phyloP scores from a whole-genome alignment of 164 flowering plant genomes.

The Buxus sempervirens region DNA sequence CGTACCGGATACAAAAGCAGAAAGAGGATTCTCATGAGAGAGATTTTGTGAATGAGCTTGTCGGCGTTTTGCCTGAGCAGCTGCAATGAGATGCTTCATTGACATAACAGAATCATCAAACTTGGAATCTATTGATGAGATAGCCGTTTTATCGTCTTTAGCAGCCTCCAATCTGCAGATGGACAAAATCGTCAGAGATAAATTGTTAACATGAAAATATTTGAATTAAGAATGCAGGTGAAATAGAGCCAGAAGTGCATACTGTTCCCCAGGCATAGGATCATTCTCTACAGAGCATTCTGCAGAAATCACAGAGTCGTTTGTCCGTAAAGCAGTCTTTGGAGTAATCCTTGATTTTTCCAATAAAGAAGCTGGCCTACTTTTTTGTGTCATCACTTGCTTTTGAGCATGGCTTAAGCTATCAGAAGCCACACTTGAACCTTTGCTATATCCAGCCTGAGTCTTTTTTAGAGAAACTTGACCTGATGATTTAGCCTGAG shows the following conservation, averaged over 20 bases:
- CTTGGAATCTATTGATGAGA: constrained; percentile 35
- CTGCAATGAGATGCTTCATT: constrained; percentile 90
- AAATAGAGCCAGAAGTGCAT: constrained; percentile 6
- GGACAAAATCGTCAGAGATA: constrained; percentile 3
- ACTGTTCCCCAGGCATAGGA: constrained; percentile 38
- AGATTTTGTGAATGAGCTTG: constrained; percentile 52
- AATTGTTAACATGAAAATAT: neutral
- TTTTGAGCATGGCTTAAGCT: constrained; percentile 30
- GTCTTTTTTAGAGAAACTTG: constrained; percentile 31
- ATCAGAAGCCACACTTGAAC: constrained; percentile 28
- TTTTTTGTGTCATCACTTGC: constrained; percentile 37
- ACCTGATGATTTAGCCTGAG: constrained; percentile 32
- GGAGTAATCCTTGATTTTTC: constrained; percentile 50
- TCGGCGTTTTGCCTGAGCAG: constrained; percentile 88
- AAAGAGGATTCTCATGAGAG: constrained; percentile 26
- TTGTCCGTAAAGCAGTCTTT: constrained; percentile 23
- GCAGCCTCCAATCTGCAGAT: constrained; percentile 34
- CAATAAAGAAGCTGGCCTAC: constrained; percentile 30
- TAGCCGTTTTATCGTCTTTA: constrained; percentile 32
- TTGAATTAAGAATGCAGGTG: neutral
- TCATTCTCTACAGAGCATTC: constrained; percentile 27
- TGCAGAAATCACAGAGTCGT: constrained; percentile 17
- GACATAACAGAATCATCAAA: constrained; percentile 52
- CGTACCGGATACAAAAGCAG: constrained; percentile 24
- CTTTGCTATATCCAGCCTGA: constrained; percentile 30